These are phyloP conservation scores for Lodderomyces margitis DNA, from an alignment of 1,139 yeast species.

Conservation along the genomic window DNA sequence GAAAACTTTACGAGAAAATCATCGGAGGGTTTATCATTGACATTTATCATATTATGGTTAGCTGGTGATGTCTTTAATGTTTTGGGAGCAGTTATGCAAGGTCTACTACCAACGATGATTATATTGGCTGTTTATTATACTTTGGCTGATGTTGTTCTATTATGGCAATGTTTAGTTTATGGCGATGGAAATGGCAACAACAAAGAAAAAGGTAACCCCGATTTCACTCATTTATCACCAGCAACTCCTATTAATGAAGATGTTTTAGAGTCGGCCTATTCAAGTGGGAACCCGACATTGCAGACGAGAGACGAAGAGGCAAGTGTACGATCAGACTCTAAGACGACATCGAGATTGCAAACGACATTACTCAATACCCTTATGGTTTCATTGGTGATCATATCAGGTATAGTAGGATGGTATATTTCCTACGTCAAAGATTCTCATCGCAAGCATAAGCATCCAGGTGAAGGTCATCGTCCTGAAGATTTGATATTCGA, in stretches of 20 bases:
- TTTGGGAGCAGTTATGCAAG: conserved; percentile 82
- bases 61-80: conserved; percentile 91
- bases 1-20: conserved; percentile 83
- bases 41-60: conserved; percentile 82
- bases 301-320: conserved; percentile 1
- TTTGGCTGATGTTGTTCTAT: conserved; percentile 77
- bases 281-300: conserved; percentile 30
- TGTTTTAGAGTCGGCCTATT: conserved; percentile 56
- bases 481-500: conserved; percentile 54
- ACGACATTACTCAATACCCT: conserved; percentile 49
- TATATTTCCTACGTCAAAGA: conserved; percentile 55
- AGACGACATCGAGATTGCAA: conserved; percentile 19
- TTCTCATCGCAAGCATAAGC: conserved; percentile 25
- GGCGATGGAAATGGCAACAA: conserved; percentile 45
- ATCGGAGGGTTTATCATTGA: conserved; percentile 80
- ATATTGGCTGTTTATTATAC: conserved; percentile 89
- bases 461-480: conserved; percentile 27
- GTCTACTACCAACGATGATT: conserved; percentile 89
- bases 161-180: conserved; percentile 78
- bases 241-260: conserved; percentile 82
- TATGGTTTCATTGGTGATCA: conserved; percentile 66
- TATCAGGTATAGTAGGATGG: conserved; percentile 88
- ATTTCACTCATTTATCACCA: conserved; percentile 80
- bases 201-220: conserved; percentile 30
- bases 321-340: conserved; percentile 7